phyloP scores from a whole-genome alignment of 2,329 filamentous ascomycete species.

The Mollisiaceae sp. region DNA sequence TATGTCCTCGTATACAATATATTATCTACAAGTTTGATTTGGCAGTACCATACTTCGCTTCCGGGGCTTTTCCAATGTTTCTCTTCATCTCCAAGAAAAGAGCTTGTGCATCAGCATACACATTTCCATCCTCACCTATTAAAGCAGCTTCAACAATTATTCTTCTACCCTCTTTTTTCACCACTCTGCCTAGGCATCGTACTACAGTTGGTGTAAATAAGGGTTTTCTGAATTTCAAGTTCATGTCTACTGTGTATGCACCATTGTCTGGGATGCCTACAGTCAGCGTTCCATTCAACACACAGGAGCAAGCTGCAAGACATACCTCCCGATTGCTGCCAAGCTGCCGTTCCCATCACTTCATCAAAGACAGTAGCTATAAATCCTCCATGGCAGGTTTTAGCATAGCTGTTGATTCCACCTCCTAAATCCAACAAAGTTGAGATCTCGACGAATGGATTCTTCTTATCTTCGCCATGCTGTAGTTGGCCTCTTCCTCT shows the following conservation, averaged over 20 bases:
- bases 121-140: not conserved
- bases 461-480: slow-evolving; percentile 12
- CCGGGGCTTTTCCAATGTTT: slow-evolving; percentile 14
- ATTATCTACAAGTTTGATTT: slow-evolving; percentile 9
- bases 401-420: slow-evolving; percentile 11
- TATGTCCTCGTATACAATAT: not conserved
- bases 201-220: slow-evolving; percentile 11
- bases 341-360: slow-evolving; percentile 19
- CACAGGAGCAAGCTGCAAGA: not conserved
- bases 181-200: slow-evolving; percentile 10
- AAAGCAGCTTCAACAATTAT: slow-evolving; percentile 12
- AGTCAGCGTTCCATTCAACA: not conserved
- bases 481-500: not conserved
- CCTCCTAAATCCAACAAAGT: not conserved
- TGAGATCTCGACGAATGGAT: slow-evolving; percentile 13
- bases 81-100: slow-evolving; percentile 18
- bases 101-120: slow-evolving; percentile 13
- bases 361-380: slow-evolving; percentile 16
- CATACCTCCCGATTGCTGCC: slow-evolving; percentile 17
- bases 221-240: slow-evolving; percentile 14
- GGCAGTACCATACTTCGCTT: slow-evolving; percentile 14
- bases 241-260: slow-evolving; percentile 11
- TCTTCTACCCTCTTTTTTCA: slow-evolving; percentile 14
- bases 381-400: slow-evolving; percentile 20
- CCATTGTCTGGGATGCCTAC: slow-evolving; percentile 5